Conservation (phyloP, 768 basidiomycete species). For the Suillus occidentalis region DNA sequence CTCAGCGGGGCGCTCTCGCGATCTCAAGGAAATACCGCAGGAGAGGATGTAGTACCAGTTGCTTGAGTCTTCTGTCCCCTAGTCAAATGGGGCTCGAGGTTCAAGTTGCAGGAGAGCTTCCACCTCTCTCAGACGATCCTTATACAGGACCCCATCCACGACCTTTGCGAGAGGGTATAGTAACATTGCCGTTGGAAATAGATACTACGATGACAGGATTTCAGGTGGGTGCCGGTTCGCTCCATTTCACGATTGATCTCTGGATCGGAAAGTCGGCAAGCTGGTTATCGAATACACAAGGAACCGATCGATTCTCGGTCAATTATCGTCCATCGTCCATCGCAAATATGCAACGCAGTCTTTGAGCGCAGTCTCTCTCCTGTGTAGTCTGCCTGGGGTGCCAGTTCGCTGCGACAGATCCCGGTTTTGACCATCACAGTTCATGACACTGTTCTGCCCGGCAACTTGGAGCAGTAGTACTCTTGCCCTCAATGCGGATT, state of each 20-base stretch:
- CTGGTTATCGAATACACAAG: too few species aligned
- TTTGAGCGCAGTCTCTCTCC: background rate
- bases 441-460: constrained; percentile 8
- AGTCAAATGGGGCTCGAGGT: background rate
- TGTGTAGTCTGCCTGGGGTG: background rate
- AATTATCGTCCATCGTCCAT: background rate
- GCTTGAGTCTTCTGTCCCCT: background rate
- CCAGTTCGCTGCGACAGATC: background rate
- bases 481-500: too few species aligned
- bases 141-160: too few species aligned
- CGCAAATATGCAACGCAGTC: background rate
- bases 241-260: background rate
- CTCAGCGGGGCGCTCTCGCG: background rate
- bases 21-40: background rate
- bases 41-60: background rate
- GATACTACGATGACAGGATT: background rate
- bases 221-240: too few species aligned
- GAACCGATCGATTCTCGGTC: background rate
- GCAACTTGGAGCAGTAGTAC: too few species aligned
- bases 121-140: background rate
- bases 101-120: background rate
- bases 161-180: too few species aligned
- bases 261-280: background rate
- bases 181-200: background rate
- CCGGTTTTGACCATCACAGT: background rate